Base-by-base conservation (phyloP, 208 protist genomes). In the Herpetomonas tarakana region DNA sequence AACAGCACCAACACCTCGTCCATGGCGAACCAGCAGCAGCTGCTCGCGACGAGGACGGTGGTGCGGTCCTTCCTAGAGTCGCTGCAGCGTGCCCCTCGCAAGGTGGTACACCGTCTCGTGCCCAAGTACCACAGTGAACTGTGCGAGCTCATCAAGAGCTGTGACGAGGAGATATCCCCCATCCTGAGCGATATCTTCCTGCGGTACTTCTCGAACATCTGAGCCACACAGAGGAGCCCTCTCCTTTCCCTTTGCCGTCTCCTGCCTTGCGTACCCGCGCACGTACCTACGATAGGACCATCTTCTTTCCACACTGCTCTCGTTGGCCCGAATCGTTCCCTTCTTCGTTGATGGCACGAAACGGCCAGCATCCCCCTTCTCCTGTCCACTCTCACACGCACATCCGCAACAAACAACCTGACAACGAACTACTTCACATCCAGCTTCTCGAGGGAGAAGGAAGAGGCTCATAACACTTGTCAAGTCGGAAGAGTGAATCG, bases 231-330 rank as follows among this genome's bases (percentile, higher is more conserved):
- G 35, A 41, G 35, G 14, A 41, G 35, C n/a, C n/a, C n/a, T n/a
- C n/a, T n/a, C n/a, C n/a, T 54, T 25, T 54, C 55, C 35, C 58
- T 26, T 47, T 58, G 21, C 50, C 35, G 14, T 29, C 58, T 58
- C 6, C 58, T 58, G n/a, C 14, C n/a, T 30, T 56, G 19, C n/a
- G n/a, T n/a, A n/a, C n/a, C n/a, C n/a, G n/a, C n/a, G n/a, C n/a
- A n/a, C n/a, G n/a, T 51, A 0, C 52, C 26, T 14, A 41, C 35
- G 35, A n/a, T n/a, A n/a, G n/a, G n/a, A n/a, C n/a, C n/a, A n/a
- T n/a, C n/a, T n/a, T n/a, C n/a, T n/a, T n/a, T n/a, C n/a, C n/a
- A n/a, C n/a, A n/a, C n/a, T n/a, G n/a, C n/a, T n/a, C n/a, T n/a
- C n/a, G n/a, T n/a, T n/a, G n/a, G n/a, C n/a, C n/a, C n/a, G n/a